phyloP scores from a whole-genome alignment of 1,284 basidiomycete species.

The Inonotus hispidus region DNA sequence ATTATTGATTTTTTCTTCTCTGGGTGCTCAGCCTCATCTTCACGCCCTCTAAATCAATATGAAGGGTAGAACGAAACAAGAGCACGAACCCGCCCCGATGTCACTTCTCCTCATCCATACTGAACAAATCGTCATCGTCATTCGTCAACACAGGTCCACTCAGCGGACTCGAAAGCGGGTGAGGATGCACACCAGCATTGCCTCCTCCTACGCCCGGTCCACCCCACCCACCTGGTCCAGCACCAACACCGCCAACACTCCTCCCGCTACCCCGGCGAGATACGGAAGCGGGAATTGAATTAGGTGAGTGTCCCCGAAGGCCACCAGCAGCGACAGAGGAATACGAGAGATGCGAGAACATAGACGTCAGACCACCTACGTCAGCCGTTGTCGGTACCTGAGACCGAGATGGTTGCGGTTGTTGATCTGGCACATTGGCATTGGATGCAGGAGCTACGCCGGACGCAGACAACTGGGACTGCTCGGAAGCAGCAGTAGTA shows the following conservation, averaged over 20 bases:
- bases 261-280: conserved; percentile 12
- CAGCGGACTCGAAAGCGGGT: conserved; percentile 46
- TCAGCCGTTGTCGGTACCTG: neutral
- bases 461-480: no score
- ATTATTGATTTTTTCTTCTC: no score
- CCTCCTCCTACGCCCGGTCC: neutral
- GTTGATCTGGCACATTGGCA: no score
- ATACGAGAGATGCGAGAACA: conserved; percentile 46
- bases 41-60: no score
- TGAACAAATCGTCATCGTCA: conserved; percentile 63
- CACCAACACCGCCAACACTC: conserved; percentile 11
- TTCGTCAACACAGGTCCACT: conserved; percentile 52
- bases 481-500: no score
- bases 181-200: conserved; percentile 1
- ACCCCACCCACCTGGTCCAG: conserved; percentile 10
- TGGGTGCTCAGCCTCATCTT: no score
- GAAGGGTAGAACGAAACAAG: no score
- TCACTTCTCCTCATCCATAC: conserved; percentile 43
- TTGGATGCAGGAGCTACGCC: no score
- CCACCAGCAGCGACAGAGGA: conserved; percentile 35
- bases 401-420: no score
- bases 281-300: conserved; percentile 21
- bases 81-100: neutral
- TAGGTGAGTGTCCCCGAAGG: conserved; percentile 22
- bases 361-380: conserved; percentile 36